Base-by-base conservation (phyloP, 495 filamentous ascomycete genomes). In the Aspergillus saccharolyticus region DNA sequence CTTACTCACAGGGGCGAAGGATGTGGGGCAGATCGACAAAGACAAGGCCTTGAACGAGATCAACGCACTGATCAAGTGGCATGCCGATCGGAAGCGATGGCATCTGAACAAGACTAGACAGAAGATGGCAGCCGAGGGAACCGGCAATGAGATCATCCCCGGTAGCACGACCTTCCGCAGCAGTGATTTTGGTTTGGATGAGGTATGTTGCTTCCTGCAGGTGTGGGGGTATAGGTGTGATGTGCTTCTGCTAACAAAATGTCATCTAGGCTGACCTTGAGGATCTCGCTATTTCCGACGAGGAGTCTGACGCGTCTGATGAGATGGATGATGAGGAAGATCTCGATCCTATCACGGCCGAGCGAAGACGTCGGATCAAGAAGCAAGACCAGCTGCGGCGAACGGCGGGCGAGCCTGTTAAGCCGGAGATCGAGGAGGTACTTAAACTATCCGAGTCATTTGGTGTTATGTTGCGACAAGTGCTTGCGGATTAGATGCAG, bases 91-190 rank as follows among this genome's bases (percentile, higher is more conserved):
- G 46, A 97, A 97, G 77, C 88, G 89, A 67, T 98, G 94, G 94
- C 94, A 98, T 63, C 83, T 95, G 55, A 90, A 95, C 70, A 98
- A 98, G 78, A 98, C 94, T 8, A 77, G 92, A 55, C 94, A 96
- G 75, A 98, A 98, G 79, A 97, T 98, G 94, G 94, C 94, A 4
- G 89, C 89, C 16, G 89, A 90, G 58, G 89, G 85, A 6, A 78
- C 73, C 0, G 78, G 72, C 20, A 68, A 46, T 43, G 66, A 75
- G 5, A 50, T 56, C 1, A 70, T 70, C n/a, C 76, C 75, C 8
- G 84, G 81, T 18, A 73, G 71, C 52, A 66, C 79, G 10, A 78
- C 73, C 19, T 93, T 96, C 73, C 81, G 74, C 59, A 81, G 82
- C 39, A 85, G 80, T 56, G 92, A 97, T 69, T 98, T 98, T 72